phyloP scores from a whole-genome alignment of 2,329 filamentous ascomycete species.

The Gnomoniopsis smithogilvyi region DNA sequence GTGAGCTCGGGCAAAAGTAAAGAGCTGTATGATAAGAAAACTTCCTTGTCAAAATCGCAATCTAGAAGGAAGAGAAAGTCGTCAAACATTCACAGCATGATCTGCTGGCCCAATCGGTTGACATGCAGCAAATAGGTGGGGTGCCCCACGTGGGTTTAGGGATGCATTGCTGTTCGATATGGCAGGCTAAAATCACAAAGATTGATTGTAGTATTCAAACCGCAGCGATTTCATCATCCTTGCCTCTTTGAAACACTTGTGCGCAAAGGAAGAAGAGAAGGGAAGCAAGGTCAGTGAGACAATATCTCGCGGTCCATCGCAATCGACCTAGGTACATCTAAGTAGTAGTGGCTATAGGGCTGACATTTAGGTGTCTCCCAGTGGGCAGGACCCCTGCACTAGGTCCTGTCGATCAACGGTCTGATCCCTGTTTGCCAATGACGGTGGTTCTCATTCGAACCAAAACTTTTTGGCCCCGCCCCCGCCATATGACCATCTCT shows the following conservation, averaged over 20 bases:
- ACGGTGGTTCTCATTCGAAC: not conserved
- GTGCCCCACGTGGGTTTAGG: not conserved
- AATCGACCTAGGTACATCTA: too few relatives aligned
- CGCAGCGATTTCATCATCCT: too few relatives aligned
- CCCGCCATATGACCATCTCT: slow-evolving; percentile 5
- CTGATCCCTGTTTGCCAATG: slow-evolving; percentile 7
- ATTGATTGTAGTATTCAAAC: too few relatives aligned
- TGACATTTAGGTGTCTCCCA: not conserved
- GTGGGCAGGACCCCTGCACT: not conserved
- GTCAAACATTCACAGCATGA: not conserved
- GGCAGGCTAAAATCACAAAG: too few relatives aligned
- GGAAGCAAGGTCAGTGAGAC: too few relatives aligned
- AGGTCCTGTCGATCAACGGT: slow-evolving; percentile 10
- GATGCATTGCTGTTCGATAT: too few relatives aligned
- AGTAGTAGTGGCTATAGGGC: too few relatives aligned
- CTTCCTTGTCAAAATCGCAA: not conserved
- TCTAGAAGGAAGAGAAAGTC: not conserved
- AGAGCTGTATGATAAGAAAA: not conserved
- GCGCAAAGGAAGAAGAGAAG: too few relatives aligned
- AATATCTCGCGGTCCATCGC: too few relatives aligned
- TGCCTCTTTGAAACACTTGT: too few relatives aligned
- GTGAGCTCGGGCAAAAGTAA: not conserved
- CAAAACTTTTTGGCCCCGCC: slow-evolving; percentile 13
- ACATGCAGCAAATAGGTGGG: not conserved
- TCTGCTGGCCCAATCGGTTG: slow-evolving; percentile 4